Evolutionary conservation across 2,329 filamentous ascomycete species (phyloP), one percentile per base, ranked within the genome.

Genomic region (Pseudogymnoascus sp.): DNA sequence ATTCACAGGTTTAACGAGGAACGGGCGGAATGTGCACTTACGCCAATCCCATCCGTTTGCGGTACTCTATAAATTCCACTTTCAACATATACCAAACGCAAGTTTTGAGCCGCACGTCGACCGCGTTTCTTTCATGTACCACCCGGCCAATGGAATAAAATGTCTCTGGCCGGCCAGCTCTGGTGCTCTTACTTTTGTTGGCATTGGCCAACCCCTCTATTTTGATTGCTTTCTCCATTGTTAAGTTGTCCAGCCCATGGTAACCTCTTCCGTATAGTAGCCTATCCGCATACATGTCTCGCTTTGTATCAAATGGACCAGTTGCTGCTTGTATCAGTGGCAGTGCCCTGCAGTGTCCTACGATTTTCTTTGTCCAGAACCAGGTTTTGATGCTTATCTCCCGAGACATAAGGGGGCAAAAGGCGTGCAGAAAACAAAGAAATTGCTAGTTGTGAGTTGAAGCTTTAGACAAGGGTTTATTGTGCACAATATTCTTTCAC

Each of bases 401-500:
- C 50, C 28, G 50, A 56, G 50, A 56, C 50, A 56, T 33, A 56
- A 56, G 50, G 28, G 28, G 50, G n/a, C 28, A 33, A 56, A 16
- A 56, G 28, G 50, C 11, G 50, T 56, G 50, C n/a, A 35, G 50
- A 56, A 56, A 56, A 56, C 50, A 56, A 56, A 35, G 50, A 33
- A 56, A 33, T 16, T 56, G n/a, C 28, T 19, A 56, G 28, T 35
- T 56, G 50, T 56, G 50, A 56, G 28, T 33, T 56, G 50, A 56
- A 35, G 26, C 50, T 35, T 56, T 56, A 56, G 50, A 56, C 28
- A 35, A 56, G 11, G 50, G 28, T 56, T 56, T 56, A 56, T 56
- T 56, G 50, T 56, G 28, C 50, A 56, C 50, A 56, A 33, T 56
- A 56, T 56, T 12, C 50, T 33, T 56, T 56, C 28, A 56, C 35